Conservation (phyloP, 805 yeast species). For the Candida methanosorbosa region DNA sequence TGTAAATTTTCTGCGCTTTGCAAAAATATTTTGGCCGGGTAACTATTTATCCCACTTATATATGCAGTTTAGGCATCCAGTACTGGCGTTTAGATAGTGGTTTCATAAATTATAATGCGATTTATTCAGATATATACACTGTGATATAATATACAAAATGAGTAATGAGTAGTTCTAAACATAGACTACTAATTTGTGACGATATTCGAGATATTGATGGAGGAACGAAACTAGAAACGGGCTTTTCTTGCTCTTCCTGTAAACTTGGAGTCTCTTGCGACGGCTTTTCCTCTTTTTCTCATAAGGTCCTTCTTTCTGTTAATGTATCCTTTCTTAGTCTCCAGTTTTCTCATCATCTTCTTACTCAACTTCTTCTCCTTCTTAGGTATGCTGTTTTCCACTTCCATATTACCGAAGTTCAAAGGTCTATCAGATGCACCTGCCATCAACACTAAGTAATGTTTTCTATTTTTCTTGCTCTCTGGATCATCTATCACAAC, state of each 20-base stretch:
- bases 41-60: too few species aligned
- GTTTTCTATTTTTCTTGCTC: conserved; percentile 82
- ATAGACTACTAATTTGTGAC: too few species aligned
- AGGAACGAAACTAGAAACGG: conserved; percentile 53
- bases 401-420: conserved; percentile 70
- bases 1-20: too few species aligned
- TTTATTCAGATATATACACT: too few species aligned
- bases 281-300: conserved; percentile 84
- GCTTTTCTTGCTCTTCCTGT: conserved; percentile 80
- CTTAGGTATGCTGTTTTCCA: conserved; percentile 51
- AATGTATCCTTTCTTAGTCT: conserved; percentile 73
- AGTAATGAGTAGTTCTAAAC: too few species aligned
- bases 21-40: too few species aligned
- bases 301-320: conserved; percentile 86
- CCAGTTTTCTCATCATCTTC: conserved; percentile 47
- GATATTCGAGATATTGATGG: too few species aligned
- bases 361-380: conserved; percentile 32
- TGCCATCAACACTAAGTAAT: conserved; percentile 82
- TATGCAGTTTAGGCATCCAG: too few species aligned
- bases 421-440: conserved; percentile 69
- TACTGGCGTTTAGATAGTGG: too few species aligned
- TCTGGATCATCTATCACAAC: conserved; percentile 91
- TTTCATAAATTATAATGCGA: too few species aligned
- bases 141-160: too few species aligned
- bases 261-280: conserved; percentile 84